Conservation (phyloP, 2,329 filamentous ascomycete genomes). For the Aureobasidium sp. region DNA sequence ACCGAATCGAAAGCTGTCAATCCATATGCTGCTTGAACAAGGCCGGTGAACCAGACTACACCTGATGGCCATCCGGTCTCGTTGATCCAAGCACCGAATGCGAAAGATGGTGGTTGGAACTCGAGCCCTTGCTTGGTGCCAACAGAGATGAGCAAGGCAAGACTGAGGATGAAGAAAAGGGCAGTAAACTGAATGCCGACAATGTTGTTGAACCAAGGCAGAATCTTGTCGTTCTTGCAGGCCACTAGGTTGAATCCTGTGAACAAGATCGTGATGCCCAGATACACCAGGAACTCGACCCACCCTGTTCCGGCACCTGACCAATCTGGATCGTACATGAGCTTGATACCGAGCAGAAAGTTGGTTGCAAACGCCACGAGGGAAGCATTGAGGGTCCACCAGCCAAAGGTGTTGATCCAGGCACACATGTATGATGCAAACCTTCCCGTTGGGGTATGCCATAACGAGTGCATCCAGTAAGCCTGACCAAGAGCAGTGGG, state of each 20-base stretch:
- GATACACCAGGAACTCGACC: conserved; percentile 47
- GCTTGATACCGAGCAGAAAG: conserved; percentile 49
- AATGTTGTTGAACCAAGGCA: conserved; percentile 49
- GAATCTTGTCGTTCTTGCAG: conserved; percentile 40
- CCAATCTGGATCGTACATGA: conserved; percentile 44
- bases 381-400: conserved; percentile 49
- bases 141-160: conserved; percentile 45
- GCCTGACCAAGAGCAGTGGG: conserved; percentile 52
- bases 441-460: conserved; percentile 34
- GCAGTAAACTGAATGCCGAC: conserved; percentile 45
- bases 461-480: conserved; percentile 45
- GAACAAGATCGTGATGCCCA: conserved; percentile 40
- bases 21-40: conserved; percentile 49
- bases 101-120: conserved; percentile 44
- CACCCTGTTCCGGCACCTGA: conserved; percentile 38
- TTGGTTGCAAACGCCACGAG: conserved; percentile 51
- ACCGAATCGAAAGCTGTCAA: conserved; percentile 47
- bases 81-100: conserved; percentile 45
- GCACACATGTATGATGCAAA: conserved; percentile 49
- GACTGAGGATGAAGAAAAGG: conserved; percentile 44
- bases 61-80: conserved; percentile 46
- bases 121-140: conserved; percentile 36
- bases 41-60: conserved; percentile 49
- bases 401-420: conserved; percentile 53
- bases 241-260: conserved; percentile 44